Conservation (phyloP, 2,329 filamentous ascomycete genomes). For the Passalora sequoiae region DNA sequence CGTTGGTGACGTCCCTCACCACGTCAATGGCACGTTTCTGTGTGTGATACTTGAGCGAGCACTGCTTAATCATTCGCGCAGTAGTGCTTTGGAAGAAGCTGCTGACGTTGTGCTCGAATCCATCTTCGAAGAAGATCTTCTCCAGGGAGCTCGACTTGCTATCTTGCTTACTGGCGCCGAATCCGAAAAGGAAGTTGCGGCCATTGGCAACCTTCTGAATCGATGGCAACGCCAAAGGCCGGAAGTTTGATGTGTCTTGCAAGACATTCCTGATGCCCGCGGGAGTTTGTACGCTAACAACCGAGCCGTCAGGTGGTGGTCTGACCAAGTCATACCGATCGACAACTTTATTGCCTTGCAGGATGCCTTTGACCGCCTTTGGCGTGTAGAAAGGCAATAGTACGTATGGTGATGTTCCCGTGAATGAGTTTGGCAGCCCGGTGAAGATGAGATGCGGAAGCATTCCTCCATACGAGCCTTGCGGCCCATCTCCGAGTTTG, state of each 20-base stretch:
- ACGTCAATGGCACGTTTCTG: conserved; percentile 46
- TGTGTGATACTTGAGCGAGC: conserved; percentile 45
- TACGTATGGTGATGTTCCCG: conserved; percentile 47
- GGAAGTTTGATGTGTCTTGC: conserved; percentile 47
- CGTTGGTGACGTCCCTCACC: conserved; percentile 63
- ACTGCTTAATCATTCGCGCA: conserved; percentile 42
- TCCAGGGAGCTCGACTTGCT: conserved; percentile 39
- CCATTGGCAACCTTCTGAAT: conserved; percentile 38
- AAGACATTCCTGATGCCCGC: conserved; percentile 48
- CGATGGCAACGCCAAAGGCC: conserved; percentile 43
- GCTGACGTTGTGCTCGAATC: conserved; percentile 41
- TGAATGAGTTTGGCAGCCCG: conserved; percentile 45
- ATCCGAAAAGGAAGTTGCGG: conserved; percentile 47
- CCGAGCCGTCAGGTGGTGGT: conserved; percentile 34
- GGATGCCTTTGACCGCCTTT: conserved; percentile 43
- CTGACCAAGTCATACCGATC: conserved; percentile 43
- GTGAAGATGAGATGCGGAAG: conserved; percentile 43
- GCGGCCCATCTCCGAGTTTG: conserved; percentile 36
- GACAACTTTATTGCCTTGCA: conserved; percentile 44
- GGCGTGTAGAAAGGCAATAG: conserved; percentile 51
- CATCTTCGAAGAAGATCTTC: conserved; percentile 44
- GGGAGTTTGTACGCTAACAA: conserved; percentile 48
- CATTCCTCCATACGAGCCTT: conserved; percentile 43
- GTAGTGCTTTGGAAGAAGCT: conserved; percentile 44
- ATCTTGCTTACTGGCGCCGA: conserved; percentile 41